phyloP scores from a whole-genome alignment of 2,329 filamentous ascomycete species.

The Epichloe brachyelytri region DNA sequence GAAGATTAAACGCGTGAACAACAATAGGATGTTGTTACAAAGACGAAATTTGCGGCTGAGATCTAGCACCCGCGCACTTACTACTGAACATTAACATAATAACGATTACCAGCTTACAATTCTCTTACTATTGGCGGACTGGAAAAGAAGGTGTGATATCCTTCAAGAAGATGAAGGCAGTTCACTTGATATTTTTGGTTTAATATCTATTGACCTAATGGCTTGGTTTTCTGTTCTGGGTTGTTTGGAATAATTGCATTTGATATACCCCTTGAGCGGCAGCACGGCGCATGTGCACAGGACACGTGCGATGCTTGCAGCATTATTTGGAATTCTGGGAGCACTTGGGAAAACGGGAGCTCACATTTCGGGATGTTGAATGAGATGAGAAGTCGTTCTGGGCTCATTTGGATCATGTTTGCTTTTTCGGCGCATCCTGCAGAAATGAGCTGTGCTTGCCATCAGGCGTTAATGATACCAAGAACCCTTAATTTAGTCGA shows the following conservation, averaged over 20 bases:
- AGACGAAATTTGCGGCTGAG: background rate
- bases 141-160: background rate
- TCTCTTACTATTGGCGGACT: too few species aligned
- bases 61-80: too few species aligned
- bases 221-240: background rate
- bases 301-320: too few species aligned
- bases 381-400: too few species aligned
- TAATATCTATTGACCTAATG: background rate
- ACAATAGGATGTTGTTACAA: slow-evolving; percentile 26
- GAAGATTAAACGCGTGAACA: slow-evolving; percentile 23
- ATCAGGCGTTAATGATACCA: background rate
- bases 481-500: background rate
- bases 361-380: too few species aligned
- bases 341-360: background rate
- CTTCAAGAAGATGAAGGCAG: background rate
- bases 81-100: too few species aligned
- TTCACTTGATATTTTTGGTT: background rate
- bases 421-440: too few species aligned
- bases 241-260: background rate
- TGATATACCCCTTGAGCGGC: background rate
- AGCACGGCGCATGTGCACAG: background rate
- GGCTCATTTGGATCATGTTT: too few species aligned
- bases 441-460: background rate
- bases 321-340: background rate
- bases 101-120: too few species aligned